phyloP scores from a whole-genome alignment of 495 filamentous ascomycete genomes.

The Stereocaulon alpinum region DNA sequence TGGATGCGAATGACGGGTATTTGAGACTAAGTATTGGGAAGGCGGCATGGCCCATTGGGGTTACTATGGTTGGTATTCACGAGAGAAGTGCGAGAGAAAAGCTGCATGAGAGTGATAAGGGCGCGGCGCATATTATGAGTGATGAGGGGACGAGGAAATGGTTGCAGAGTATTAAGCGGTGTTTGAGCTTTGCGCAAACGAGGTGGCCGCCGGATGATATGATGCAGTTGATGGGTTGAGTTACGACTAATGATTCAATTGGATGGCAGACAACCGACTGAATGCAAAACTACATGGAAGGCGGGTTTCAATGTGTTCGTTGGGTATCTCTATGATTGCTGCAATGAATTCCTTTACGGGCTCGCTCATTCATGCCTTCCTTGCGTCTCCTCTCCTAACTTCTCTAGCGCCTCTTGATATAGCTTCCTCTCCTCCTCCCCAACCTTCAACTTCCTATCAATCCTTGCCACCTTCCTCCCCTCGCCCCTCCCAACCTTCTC shows the following conservation, averaged over 20 bases:
- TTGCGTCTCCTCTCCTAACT: background rate
- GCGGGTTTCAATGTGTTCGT: background rate
- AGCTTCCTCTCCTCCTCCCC: background rate
- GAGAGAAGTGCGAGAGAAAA: constrained; percentile 92
- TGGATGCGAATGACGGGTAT: constrained; percentile 95
- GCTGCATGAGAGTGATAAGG: constrained; percentile 73
- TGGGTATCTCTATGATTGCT: background rate
- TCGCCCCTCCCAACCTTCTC: constrained; percentile 36
- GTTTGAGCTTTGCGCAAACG: constrained; percentile 91
- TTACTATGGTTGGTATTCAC: constrained; percentile 99
- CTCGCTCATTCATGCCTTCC: background rate
- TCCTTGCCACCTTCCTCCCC: constrained; percentile 3
- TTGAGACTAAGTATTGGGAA: constrained; percentile 90
- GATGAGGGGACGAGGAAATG: constrained; percentile 93
- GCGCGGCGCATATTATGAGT: constrained; percentile 87
- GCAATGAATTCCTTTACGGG: background rate
- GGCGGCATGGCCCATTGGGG: constrained; percentile 98
- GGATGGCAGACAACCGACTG: background rate
- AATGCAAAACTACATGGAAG: background rate
- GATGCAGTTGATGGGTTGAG: constrained; percentile 89
- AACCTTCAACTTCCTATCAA: background rate
- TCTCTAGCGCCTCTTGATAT: constrained; percentile 3
- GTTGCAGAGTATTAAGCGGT: constrained; percentile 94
- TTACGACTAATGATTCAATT: background rate
- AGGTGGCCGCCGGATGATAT: constrained; percentile 92